Evolutionary conservation across 805 yeast genomes (phyloP).

Genomic region (Lipomyces japonicus): DNA sequence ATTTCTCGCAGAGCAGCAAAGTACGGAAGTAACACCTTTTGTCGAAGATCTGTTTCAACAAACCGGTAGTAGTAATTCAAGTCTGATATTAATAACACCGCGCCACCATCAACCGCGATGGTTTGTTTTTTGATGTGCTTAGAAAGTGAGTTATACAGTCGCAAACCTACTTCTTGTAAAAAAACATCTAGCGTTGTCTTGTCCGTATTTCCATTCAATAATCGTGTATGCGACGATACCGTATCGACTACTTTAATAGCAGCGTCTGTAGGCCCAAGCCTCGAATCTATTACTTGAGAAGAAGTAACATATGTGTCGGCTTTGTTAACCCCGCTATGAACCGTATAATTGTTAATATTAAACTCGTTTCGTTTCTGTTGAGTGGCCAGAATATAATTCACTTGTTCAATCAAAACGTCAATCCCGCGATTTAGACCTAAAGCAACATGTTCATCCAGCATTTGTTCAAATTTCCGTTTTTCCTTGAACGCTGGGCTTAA

Average conservation of each 20-base stretch:
- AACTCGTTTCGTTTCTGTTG: constrained; percentile 40
- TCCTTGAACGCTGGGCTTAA: constrained; percentile 70
- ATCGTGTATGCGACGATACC: constrained; percentile 64
- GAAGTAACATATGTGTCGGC: neutral
- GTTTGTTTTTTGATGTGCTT: constrained; percentile 70
- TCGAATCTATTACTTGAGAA: constrained; percentile 17
- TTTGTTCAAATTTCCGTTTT: constrained; percentile 75
- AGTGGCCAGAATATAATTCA: constrained; percentile 57
- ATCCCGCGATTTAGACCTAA: constrained; percentile 91
- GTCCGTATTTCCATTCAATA: constrained; percentile 79
- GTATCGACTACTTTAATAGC: constrained; percentile 61
- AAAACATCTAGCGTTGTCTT: constrained; percentile 85
- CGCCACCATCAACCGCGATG: constrained; percentile 76
- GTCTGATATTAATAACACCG: constrained; percentile 56
- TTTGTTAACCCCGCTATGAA: neutral
- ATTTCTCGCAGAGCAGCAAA: constrained; percentile 77
- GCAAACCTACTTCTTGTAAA: constrained; percentile 87
- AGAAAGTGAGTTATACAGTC: constrained; percentile 72
- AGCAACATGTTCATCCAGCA: constrained; percentile 85
- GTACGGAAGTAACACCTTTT: constrained; percentile 57
- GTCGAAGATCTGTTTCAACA: constrained; percentile 49
- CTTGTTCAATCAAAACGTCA: constrained; percentile 78
- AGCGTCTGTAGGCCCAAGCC: constrained; percentile 56
- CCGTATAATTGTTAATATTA: constrained; percentile 11
- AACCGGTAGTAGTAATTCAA: constrained; percentile 75